Evolutionary conservation across 2,329 filamentous ascomycete species (phyloP), one percentile per base, ranked within the genome.

Genomic region (Fusarium circinatum): DNA sequence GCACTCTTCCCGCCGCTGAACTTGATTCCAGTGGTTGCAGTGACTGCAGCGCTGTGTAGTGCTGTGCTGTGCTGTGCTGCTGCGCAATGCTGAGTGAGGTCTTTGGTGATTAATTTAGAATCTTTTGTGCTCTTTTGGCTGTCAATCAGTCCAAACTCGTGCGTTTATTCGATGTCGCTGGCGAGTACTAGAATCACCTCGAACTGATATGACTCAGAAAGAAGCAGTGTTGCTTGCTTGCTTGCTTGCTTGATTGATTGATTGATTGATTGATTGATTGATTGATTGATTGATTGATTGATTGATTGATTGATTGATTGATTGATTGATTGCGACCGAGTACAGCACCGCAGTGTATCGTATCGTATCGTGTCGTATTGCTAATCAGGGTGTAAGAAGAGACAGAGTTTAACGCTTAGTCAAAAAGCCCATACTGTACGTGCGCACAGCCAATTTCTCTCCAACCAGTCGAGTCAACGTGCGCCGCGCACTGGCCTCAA

Each of bases 401-500:
- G 48, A 64, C 28, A 56, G 49, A 66, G 63, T 54, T 66, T 22
- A 62, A 62, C 30, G 74, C 68, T 77, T 78, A 78, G 76, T 76
- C 70, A 78, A 76, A 78, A 76, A 49, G 51, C 52, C 44, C 70
- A 54, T 73, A 68, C 58, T 65, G 67, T 62, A 44, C 45, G 39
- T 70, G 58, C 44, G 44, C 39, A n/a, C 45, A 42, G 45, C 73
- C 72, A 66, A 47, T 69, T 75, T 73, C 38, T 73, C 64, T 41
- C 69, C 68, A 62, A 69, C 55, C 48, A 74, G 51, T 47, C 59
- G 61, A 62, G 51, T 59, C 65, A 79, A 75, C 65, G 77, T 78
- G 71, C 51, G 58, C 49, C 55, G 51, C 71, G 71, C 76, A 78
- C 76, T 76, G 75, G 44, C 75, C 62, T 71, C 65, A 38, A 52